Evolutionary conservation across 176 grass and related monocot species (phyloP).

Genomic region (Phyllostachys edulis): DNA sequence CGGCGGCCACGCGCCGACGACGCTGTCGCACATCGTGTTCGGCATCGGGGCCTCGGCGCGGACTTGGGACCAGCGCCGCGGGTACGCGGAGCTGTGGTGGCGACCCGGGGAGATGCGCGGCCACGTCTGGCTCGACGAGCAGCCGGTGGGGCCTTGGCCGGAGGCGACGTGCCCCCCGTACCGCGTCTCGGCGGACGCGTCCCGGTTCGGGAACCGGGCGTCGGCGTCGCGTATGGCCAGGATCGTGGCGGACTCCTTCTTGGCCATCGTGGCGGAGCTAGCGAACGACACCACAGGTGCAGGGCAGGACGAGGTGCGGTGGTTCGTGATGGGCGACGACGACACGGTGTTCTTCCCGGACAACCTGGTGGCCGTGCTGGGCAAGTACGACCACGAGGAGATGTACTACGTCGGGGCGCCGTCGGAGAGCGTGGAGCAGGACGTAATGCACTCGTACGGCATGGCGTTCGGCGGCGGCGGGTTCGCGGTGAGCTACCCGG

Average conservation of each 20-base stretch:
- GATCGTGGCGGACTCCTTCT: slow-evolving; percentile 72
- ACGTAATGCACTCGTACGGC: slow-evolving; percentile 84
- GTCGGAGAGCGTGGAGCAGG: slow-evolving; percentile 96
- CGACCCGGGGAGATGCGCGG: slow-evolving; percentile 53
- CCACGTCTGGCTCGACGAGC: slow-evolving; percentile 86
- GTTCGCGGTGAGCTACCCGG: slow-evolving; percentile 84
- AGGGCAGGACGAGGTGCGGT: slow-evolving; percentile 41
- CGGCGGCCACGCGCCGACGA: slow-evolving; percentile 23
- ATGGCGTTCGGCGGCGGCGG: slow-evolving; percentile 95
- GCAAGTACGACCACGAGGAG: slow-evolving; percentile 89
- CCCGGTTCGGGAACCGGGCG: slow-evolving; percentile 69
- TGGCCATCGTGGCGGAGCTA: slow-evolving; percentile 25
- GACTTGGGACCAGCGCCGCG: slow-evolving; percentile 62
- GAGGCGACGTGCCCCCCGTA: slow-evolving; percentile 58
- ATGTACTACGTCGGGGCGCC: slow-evolving; percentile 91
- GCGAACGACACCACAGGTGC: slow-evolving; percentile 11
- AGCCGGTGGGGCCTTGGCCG: slow-evolving; percentile 51
- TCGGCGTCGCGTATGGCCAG: slow-evolving; percentile 75
- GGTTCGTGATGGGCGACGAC: slow-evolving; percentile 99
- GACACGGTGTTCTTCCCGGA: slow-evolving; percentile 94
- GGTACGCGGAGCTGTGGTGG: slow-evolving; percentile 90
- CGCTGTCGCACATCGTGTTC: slow-evolving; percentile 81
- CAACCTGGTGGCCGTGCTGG: slow-evolving; percentile 82
- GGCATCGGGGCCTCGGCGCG: slow-evolving; percentile 69
- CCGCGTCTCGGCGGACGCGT: slow-evolving; percentile 69